Evolutionary conservation across 305 asterid genomes (phyloP).

Genomic region (Stenogyne calaminthoides): DNA sequence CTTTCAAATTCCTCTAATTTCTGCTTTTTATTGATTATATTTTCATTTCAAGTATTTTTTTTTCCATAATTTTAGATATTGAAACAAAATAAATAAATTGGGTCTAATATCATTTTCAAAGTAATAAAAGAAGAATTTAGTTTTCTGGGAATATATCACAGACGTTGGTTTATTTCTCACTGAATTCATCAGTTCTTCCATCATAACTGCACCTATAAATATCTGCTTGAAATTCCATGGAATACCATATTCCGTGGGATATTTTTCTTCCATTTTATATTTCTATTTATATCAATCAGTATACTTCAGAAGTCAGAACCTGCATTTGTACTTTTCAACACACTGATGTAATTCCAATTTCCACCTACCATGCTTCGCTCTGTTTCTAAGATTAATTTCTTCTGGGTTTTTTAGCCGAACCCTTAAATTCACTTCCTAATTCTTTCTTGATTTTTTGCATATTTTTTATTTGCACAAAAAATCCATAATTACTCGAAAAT

Average conservation of each 20-base stretch:
- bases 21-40: too few relatives aligned
- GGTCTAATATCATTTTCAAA: too few relatives aligned
- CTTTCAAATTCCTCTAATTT: too few relatives aligned
- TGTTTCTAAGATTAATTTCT: neutral
- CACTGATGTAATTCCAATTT: neutral
- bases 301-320: slow-evolving; percentile 19
- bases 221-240: neutral
- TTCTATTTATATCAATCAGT: neutral
- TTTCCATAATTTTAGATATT: too few relatives aligned
- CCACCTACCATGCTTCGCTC: neutral
- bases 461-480: neutral
- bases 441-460: slow-evolving; percentile 1
- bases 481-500: neutral
- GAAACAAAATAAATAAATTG: too few relatives aligned
- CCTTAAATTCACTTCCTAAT: neutral
- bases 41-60: too few relatives aligned
- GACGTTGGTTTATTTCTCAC: slow-evolving; percentile 40
- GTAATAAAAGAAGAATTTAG: too few relatives aligned
- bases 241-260: slow-evolving; percentile 6
- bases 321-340: neutral
- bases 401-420: slow-evolving; percentile 20
- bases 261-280: neutral
- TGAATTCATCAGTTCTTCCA: neutral
- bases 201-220: slow-evolving; percentile 4
- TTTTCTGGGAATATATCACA: neutral